These are phyloP conservation scores for Mercurialis annua DNA, from an alignment of 345 rosid genomes.

Conservation along the genomic window DNA sequence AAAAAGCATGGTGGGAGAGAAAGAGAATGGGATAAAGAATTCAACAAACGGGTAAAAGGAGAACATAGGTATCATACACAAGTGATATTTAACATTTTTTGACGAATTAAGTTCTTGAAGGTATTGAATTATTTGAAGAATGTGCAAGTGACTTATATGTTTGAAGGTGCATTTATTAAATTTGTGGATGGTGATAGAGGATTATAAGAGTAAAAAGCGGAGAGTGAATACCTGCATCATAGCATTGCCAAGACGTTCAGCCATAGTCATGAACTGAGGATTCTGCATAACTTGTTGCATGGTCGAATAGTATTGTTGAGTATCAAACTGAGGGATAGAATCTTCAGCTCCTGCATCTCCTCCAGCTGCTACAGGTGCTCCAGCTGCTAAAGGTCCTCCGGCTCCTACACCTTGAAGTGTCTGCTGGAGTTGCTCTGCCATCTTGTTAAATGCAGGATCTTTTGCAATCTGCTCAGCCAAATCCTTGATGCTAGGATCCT, in stretches of 20 bases:
- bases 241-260: constrained; percentile 87
- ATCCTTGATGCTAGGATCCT: constrained; percentile 96
- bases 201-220: no score
- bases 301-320: constrained; percentile 69
- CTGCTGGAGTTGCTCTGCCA: constrained; percentile 96
- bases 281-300: constrained; percentile 99
- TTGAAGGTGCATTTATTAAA: no score
- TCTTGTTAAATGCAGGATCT: constrained; percentile 88
- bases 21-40: not conserved
- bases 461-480: constrained; percentile 91
- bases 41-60: no score
- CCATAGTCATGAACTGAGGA: constrained; percentile 94
- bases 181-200: no score
- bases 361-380: constrained; percentile 82
- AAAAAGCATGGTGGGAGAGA: not conserved
- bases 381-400: constrained; percentile 36
- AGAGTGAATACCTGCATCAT: constrained; percentile 61
- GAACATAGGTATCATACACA: no score
- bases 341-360: constrained; percentile 45
- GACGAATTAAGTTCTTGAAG: no score
- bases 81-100: no score
- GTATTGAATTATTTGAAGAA: no score
- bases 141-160: no score
- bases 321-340: constrained; percentile 59
- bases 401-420: constrained; percentile 55